These are phyloP conservation scores for Metschnikowia chrysomelidarum DNA, from an alignment of 805 yeast species.

Conservation along the genomic window DNA sequence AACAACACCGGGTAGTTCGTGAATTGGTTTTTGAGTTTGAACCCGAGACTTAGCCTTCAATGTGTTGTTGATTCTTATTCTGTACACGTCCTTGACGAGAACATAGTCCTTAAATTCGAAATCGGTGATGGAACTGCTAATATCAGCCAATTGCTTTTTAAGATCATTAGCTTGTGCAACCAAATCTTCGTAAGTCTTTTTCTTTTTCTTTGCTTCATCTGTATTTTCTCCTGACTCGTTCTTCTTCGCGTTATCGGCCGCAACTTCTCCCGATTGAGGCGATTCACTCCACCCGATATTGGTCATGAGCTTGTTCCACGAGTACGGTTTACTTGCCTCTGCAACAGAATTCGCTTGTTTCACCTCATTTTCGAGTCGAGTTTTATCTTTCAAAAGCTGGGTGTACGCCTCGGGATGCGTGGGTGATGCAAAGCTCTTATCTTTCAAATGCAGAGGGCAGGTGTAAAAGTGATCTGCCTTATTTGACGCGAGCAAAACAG, in stretches of 20 bases:
- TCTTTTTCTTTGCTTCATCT: slow-evolving; percentile 17
- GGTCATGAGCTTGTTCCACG: slow-evolving; percentile 30
- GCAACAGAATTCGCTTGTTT: slow-evolving; percentile 23
- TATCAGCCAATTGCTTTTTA: slow-evolving; percentile 19
- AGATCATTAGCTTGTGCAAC: slow-evolving; percentile 17
- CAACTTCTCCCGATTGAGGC: slow-evolving; percentile 7
- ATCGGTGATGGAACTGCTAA: slow-evolving; percentile 23
- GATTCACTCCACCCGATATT: slow-evolving; percentile 21
- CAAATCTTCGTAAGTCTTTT: slow-evolving; percentile 20
- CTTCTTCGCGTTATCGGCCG: too few relatives aligned
- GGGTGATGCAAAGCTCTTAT: slow-evolving; percentile 44
- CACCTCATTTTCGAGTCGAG: slow-evolving; percentile 20
- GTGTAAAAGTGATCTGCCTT: slow-evolving; percentile 53
- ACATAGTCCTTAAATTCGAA: slow-evolving; percentile 38
- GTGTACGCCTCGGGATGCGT: slow-evolving; percentile 35
- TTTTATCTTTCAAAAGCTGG: slow-evolving; percentile 23
- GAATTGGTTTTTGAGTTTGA: slow-evolving; percentile 1
- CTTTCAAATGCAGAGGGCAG: slow-evolving; percentile 48
- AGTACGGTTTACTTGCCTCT: slow-evolving; percentile 31
- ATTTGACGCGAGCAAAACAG: slow-evolving; percentile 46
- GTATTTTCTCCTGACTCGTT: slow-evolving; percentile 25
- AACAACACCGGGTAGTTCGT: not conserved
- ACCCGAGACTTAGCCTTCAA: slow-evolving; percentile 5
- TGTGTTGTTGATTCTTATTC: slow-evolving; percentile 32
- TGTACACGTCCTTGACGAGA: slow-evolving; percentile 42